Conservation (phyloP, 352 stramenopile species). For the Achlya hypogyna region DNA sequence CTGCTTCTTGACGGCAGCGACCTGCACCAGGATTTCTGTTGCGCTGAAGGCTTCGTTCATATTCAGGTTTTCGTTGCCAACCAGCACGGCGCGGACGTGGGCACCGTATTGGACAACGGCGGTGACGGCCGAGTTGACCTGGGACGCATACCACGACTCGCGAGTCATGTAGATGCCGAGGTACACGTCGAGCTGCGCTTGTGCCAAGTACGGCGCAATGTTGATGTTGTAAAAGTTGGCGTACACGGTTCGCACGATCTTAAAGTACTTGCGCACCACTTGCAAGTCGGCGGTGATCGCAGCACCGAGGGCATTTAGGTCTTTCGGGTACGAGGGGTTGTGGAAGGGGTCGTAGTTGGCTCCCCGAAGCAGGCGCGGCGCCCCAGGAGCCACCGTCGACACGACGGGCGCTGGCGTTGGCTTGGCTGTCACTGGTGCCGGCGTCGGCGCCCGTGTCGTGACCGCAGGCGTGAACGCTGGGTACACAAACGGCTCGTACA, state of each 20-base stretch:
- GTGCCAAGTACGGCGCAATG: conserved; percentile 32
- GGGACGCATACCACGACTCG: conserved; percentile 44
- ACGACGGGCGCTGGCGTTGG: background rate
- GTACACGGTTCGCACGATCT: conserved; percentile 65
- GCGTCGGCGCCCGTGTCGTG: background rate
- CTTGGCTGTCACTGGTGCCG: background rate
- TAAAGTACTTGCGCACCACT: conserved; percentile 57
- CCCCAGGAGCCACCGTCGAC: background rate
- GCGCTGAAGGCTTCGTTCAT: conserved; percentile 34
- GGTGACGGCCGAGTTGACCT: conserved; percentile 38
- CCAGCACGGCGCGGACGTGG: conserved; percentile 50
- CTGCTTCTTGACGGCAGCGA: conserved; percentile 28
- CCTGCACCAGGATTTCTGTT: conserved; percentile 28
- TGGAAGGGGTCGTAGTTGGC: conserved; percentile 73
- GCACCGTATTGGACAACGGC: conserved; percentile 40
- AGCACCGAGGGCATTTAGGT: conserved; percentile 27
- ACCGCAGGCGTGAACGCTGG: no score
- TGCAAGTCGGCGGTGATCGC: conserved; percentile 62
- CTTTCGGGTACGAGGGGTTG: conserved; percentile 57
- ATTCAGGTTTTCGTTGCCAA: conserved; percentile 68
- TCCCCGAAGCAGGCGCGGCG: conserved; percentile 22
- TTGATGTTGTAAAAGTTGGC: conserved; percentile 50
- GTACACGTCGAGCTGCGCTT: conserved; percentile 44
- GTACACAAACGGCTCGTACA: background rate
- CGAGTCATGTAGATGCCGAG: conserved; percentile 72